Conservation (phyloP, 495 filamentous ascomycete species). For the Staphylotrichum longicolle region DNA sequence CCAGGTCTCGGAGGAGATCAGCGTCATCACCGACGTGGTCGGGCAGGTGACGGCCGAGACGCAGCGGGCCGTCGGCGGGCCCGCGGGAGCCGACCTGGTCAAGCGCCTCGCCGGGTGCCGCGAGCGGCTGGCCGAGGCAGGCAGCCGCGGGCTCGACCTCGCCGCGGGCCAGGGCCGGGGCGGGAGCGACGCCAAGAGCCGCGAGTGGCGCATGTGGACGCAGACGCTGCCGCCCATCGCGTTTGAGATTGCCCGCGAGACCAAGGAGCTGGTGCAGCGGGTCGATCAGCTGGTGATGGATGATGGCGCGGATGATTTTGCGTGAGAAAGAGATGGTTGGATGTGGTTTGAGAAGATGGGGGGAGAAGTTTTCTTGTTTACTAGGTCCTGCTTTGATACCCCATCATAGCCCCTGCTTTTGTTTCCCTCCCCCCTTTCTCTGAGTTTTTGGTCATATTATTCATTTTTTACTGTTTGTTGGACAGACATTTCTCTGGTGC, state of each 20-base stretch:
- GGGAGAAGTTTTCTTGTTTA: not conserved
- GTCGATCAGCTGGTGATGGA: constrained; percentile 43
- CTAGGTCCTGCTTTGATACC: constrained; percentile 30
- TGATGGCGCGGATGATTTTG: constrained; percentile 46
- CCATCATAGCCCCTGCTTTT: constrained; percentile 28
- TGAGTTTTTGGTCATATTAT: not conserved
- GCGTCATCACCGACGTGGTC: constrained; percentile 67
- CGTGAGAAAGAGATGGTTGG: constrained; percentile 25
- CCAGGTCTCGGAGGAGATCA: constrained; percentile 67
- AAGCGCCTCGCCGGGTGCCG: constrained; percentile 62
- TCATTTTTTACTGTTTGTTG: not conserved
- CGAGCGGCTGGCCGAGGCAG: constrained; percentile 63
- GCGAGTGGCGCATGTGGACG: constrained; percentile 60
- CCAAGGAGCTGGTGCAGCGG: constrained; percentile 64
- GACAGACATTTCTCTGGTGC: too few relatives aligned
- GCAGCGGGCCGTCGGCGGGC: constrained; percentile 45
- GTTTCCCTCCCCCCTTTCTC: not conserved
- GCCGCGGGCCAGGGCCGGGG: constrained; percentile 37
- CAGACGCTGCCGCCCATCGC: constrained; percentile 76
- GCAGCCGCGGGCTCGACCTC: constrained; percentile 59
- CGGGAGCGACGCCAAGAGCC: constrained; percentile 42
- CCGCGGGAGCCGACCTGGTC: constrained; percentile 61
- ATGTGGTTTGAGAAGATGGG: not conserved
- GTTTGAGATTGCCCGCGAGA: constrained; percentile 81
- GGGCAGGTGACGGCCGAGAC: constrained; percentile 66